These are phyloP conservation scores for Gossypium davidsonii DNA, from an alignment of 441 rosid genomes.

Conservation along the genomic window DNA sequence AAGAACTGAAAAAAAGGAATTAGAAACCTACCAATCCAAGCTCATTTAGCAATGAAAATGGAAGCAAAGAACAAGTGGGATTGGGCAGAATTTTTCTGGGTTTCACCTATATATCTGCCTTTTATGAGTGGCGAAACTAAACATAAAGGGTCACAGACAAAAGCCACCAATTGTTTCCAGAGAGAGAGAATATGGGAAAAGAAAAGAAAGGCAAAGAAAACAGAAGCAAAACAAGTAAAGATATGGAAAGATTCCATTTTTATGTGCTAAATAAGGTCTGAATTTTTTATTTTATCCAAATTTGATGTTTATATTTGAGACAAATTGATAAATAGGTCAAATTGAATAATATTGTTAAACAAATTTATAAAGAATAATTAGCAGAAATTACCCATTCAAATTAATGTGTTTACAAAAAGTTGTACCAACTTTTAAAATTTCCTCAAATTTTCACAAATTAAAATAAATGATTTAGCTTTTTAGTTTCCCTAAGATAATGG, in stretches of 20 bases:
- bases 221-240: not conserved
- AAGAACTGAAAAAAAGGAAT: not conserved
- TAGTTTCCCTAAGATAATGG: too few species aligned
- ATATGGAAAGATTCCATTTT: conserved; percentile 14
- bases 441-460: too few species aligned
- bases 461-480: too few species aligned
- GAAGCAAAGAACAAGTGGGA: not conserved
- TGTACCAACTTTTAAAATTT: too few species aligned
- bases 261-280: conserved; percentile 13
- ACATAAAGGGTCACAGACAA: not conserved
- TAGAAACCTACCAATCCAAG: conserved; percentile 1
- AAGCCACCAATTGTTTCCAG: not conserved
- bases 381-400: too few species aligned
- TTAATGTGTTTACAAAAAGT: too few species aligned
- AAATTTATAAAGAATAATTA: too few species aligned
- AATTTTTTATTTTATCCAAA: not conserved
- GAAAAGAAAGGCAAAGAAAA: not conserved
- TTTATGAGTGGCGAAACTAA: conserved; percentile 3
- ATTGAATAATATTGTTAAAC: too few species aligned
- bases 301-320: too few species aligned
- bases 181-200: not conserved
- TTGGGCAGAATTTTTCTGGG: not conserved
- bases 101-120: not conserved
- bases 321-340: too few species aligned
- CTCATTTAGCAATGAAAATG: not conserved